Evolutionary conservation across 345 rosid species (phyloP), one percentile per base, ranked within the genome.

Genomic region (Eucalyptus grandis): DNA sequence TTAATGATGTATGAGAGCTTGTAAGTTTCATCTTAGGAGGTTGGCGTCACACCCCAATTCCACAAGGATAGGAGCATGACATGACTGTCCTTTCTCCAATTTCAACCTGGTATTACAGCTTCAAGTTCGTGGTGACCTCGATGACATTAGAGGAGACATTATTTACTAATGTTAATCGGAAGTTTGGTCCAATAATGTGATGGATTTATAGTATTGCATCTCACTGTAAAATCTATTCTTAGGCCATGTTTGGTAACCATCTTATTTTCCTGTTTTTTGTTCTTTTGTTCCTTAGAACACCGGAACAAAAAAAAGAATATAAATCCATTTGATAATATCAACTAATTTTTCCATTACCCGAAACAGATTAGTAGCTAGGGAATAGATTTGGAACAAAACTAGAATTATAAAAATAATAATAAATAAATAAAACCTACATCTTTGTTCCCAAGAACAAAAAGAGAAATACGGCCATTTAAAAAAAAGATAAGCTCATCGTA

Each of bases 321-420:
- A 24, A 24, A 56, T 56, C 3, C 2, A 58, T 58, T 24, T 58
- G 30, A 24, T 58, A 58, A 58, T 10, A 0, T 24, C n/a, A 24
- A 9, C 30, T 0, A 24, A 24, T n/a, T 58, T 58, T 24, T 58
- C 30, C 27, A 58, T 58, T 58, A 10, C 65, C 5, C 0, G 1
- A 26, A 58, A 56, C 0, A 56, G 1, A 56, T 56, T 10, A 24
- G 26, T 56, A 24, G 30, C 6, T 0, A 8, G 13, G 5, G 2
- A 24, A 58, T 58, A 58, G 14, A 58, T 58, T 58, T 58, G 13
- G 65, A 24, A 58, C 13, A 58, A 24, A 58, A 0, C 12, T 0
- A 58, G 30, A 58, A 58, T 26, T 58, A 56, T 0, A 50, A 50
- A 14, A 13, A 34, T 34, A 49, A n/a, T n/a, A n/a, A n/a, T n/a